phyloP scores from a whole-genome alignment of 148 eudicot species.

The Talinum fruticosum region DNA sequence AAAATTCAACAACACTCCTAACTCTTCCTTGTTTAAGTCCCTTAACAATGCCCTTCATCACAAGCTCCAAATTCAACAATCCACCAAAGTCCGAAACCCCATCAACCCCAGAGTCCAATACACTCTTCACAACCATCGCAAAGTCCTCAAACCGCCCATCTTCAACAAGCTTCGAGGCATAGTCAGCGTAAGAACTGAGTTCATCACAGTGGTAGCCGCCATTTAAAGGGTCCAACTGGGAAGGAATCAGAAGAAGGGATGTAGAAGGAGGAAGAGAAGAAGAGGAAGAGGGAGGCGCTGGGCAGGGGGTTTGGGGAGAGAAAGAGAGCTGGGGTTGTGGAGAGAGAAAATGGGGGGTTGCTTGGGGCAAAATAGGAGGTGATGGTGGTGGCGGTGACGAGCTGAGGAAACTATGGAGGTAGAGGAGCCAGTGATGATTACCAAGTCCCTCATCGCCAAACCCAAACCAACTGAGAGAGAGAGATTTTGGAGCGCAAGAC shows the following conservation, averaged over 20 bases:
- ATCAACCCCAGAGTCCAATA: slow-evolving; percentile 30
- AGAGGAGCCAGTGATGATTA: slow-evolving; percentile 39
- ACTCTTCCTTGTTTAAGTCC: slow-evolving; percentile 40
- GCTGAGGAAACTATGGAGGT: slow-evolving; percentile 30
- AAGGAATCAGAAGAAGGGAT: slow-evolving; percentile 27
- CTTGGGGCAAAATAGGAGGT: slow-evolving; percentile 25
- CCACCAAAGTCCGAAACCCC: slow-evolving; percentile 27
- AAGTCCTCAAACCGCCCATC: slow-evolving; percentile 57
- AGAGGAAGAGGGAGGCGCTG: slow-evolving; percentile 23
- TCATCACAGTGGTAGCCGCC: not conserved
- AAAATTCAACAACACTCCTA: slow-evolving; percentile 32
- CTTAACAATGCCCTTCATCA: slow-evolving; percentile 40
- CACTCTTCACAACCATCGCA: slow-evolving; percentile 42
- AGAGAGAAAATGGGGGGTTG: slow-evolving; percentile 18
- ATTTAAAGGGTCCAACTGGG: slow-evolving; percentile 25
- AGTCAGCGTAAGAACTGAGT: slow-evolving; percentile 41
- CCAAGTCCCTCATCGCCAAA: slow-evolving; percentile 47
- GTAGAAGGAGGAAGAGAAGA: slow-evolving; percentile 30
- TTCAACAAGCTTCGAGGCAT: slow-evolving; percentile 55
- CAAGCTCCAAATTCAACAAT: slow-evolving; percentile 37
- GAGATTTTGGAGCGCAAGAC: not conserved
- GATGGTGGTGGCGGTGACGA: slow-evolving; percentile 27
- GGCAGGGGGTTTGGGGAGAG: slow-evolving; percentile 32
- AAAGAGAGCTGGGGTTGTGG: slow-evolving; percentile 19
- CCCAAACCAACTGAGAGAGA: slow-evolving; percentile 11